Base-by-base conservation (phyloP, 352 stramenopile genomes). In the Globisporangium perplexum region DNA sequence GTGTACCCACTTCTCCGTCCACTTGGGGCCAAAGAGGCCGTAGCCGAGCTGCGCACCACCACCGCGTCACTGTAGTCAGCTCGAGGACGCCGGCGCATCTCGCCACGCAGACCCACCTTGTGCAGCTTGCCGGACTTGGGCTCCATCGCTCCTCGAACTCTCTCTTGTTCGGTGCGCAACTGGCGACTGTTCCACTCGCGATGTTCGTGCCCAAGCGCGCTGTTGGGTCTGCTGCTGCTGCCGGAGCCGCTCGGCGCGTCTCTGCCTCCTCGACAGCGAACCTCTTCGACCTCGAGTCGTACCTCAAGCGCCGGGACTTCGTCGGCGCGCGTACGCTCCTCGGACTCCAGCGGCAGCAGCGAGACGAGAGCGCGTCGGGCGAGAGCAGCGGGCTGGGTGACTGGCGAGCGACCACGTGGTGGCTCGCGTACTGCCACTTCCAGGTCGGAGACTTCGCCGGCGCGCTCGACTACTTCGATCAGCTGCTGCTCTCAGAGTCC, bases 1-100 rank as follows among this genome's bases (percentile, higher is more conserved):
- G 38, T 89, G 79, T 7, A 86, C 79, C 82, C 82, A 90, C 48
- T 90, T 92, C 53, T 88, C 82, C 28, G 65, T 88, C 82, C 82
- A 92, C 65, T 86, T 86, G 7, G 75, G 57, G 0, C 82, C 77
- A 52, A 90, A 86, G 14, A 92, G 46, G 1, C 73, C 68, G 5
- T 70, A 68, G 0, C 66, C 64, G 31, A 87, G 66, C 82, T 92
- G 53, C 15, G 8, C 7, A 14, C 33, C n/a, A 22, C 6, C 26
- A 56, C 23, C 23, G 14, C 10, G n/a, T 30, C 26, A 5, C 12
- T 7, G 4, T 6, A 47, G 17, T n/a, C 22, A 28, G 26, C 28
- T 6, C 17, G 4, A 47, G 2, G 41, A 7, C 20, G 11, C 1
- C 35, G 57, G 60, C 53, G 28, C 3, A 38, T 4, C 26, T 22